A percentile compares a stretch with the other conserved stretches of the same genome.
These are phyloP conservation scores for Nannochloropsis oceanica DNA, from an alignment of 108 stramenopile species.

Conservation along the genomic window DNA sequence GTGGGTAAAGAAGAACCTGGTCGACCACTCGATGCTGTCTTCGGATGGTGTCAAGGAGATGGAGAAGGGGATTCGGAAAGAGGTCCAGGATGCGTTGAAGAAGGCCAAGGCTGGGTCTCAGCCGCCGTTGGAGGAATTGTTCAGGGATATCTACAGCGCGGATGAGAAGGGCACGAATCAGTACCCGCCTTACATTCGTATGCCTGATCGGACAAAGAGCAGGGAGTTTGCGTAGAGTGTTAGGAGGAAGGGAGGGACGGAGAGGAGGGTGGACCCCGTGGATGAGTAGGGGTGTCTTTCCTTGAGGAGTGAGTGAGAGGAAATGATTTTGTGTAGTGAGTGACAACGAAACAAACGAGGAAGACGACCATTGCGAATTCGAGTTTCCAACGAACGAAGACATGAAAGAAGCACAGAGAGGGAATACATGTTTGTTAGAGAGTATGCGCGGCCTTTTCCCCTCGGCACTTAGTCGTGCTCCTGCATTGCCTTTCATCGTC, in stretches of 20 bases:
- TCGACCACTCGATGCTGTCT: slow-evolving; percentile 67
- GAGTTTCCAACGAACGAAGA: too few relatives aligned
- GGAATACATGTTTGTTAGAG: too few relatives aligned
- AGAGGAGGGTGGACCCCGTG: background rate
- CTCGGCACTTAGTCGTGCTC: too few relatives aligned
- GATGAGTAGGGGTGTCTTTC: too few relatives aligned
- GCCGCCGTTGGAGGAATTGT: slow-evolving; percentile 32
- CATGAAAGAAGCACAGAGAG: too few relatives aligned
- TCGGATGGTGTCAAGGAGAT: slow-evolving; percentile 86
- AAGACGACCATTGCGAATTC: too few relatives aligned
- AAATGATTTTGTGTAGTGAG: too few relatives aligned
- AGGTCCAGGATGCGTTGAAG: slow-evolving; percentile 68
- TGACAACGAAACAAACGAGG: too few relatives aligned
- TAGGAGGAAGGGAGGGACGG: background rate
- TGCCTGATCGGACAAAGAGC: slow-evolving; percentile 39
- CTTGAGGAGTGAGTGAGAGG: too few relatives aligned
- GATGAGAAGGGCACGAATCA: slow-evolving; percentile 30
- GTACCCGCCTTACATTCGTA: slow-evolving; percentile 30
- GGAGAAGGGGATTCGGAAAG: slow-evolving; percentile 84
- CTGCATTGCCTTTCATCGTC: too few relatives aligned
- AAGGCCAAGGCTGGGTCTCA: slow-evolving; percentile 53
- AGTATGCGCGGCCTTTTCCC: too few relatives aligned
- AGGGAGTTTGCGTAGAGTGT: background rate
- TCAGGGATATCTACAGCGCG: slow-evolving; percentile 37
- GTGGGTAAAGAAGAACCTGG: slow-evolving; percentile 78